Base-by-base conservation (phyloP, 148 eudicot genomes). In the Hydrangea macrophylla region DNA sequence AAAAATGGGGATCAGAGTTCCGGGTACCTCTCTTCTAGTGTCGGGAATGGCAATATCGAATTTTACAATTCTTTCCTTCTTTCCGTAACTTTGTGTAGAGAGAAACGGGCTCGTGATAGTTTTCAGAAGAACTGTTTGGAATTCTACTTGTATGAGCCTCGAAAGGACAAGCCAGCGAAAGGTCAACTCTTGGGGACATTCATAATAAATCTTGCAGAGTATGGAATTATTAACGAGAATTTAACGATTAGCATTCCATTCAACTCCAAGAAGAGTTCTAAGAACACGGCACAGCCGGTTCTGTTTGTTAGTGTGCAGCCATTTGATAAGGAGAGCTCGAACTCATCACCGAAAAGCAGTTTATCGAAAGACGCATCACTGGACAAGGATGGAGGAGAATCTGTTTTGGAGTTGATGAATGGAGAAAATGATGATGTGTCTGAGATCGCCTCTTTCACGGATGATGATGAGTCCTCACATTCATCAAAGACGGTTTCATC, bases 101-200 rank as follows among this genome's bases (percentile, higher is more conserved):
- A 86, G 26, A 81, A 81, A 62, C 80, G 68, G 60, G 60, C 67
- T 53, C 60, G 26, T 10, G 79, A 79, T 13, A 81, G 78, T 28
- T 93, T 86, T 60, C 87, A 83, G 62, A 93, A 90, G 82, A 93
- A 90, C 45, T 70, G 65, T 70, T 70, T 93, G 67, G 96, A 93
- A 64, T 88, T 93, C 60, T 78, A 73, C 72, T 72, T 93, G 85
- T 90, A 80, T 63, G 96, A 93, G 60, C 84, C 90, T 6, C 80
- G 73, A 35, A 93, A 83, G 68, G 95, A 90, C 32, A 89, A 86
- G 75, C 81, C 83, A 20, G 63, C 70, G 1, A 90, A 88, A 79
- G 98, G 88, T 25, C 88, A 88, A 36, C 82, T 85, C 24, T 70
- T 93, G 30, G 98, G 98, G 58, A 81, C 89, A 17, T 89, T 90